Evolutionary conservation across 371 early-diverging fungal genomes (phyloP).

Genomic region (Rhizopus arrhizus): DNA sequence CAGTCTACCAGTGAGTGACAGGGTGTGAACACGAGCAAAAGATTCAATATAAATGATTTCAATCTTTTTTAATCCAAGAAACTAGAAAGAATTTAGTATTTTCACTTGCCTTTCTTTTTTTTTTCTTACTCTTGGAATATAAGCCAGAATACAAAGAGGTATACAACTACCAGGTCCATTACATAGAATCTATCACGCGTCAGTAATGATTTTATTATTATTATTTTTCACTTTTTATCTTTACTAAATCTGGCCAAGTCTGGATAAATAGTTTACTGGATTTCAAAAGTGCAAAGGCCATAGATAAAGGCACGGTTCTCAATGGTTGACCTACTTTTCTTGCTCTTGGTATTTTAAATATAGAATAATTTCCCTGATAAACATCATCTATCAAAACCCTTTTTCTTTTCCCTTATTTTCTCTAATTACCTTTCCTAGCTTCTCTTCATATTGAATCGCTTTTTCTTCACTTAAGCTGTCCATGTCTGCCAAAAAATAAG

Average conservation of each 20-base stretch:
- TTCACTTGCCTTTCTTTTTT: neutral
- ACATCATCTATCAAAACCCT: neutral
- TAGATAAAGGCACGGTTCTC: constrained; percentile 60
- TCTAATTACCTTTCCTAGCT: too few species aligned
- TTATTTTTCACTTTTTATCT: too few species aligned
- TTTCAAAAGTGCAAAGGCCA: constrained; percentile 43
- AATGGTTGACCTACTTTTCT: constrained; percentile 75
- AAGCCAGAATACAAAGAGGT: constrained; percentile 66
- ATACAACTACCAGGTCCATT: constrained; percentile 98
- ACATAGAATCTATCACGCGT: constrained; percentile 63
- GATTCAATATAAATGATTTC: constrained; percentile 87
- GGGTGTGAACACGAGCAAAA: constrained; percentile 81
- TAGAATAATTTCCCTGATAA: constrained; percentile 30
- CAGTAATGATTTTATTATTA: neutral
- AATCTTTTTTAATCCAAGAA: constrained; percentile 61
- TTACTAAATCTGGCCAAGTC: constrained; percentile 63
- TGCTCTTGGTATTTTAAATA: constrained; percentile 65
- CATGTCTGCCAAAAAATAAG: constrained; percentile 63
- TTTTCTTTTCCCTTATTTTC: neutral
- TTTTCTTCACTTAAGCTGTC: constrained; percentile 65
- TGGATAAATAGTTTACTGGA: constrained; percentile 40
- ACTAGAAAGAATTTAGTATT: constrained; percentile 29
- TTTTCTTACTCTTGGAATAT: constrained; percentile 59
- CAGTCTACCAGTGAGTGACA: constrained; percentile 87
- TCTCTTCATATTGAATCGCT: constrained; percentile 50